Evolutionary conservation across 2,329 filamentous ascomycete species (phyloP).

Genomic region (Alternaria sp.): DNA sequence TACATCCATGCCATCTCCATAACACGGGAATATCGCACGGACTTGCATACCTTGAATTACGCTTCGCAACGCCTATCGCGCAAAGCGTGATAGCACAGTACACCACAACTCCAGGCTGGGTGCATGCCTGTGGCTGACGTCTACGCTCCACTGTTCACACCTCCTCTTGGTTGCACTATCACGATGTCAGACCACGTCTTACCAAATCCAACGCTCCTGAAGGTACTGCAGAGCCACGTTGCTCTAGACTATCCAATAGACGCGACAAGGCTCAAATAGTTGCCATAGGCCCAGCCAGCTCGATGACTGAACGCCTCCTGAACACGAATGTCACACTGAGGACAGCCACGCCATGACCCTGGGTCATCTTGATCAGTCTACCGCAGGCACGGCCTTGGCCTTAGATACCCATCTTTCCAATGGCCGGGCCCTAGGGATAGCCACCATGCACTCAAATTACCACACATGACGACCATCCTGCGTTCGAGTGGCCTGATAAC

Average conservation of each 20-base stretch:
- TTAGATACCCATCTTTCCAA: background rate
- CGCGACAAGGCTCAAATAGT: background rate
- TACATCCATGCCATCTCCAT: conserved; percentile 1
- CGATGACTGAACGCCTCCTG: background rate
- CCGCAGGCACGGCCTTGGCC: background rate
- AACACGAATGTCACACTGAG: conserved; percentile 1
- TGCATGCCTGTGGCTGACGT: background rate
- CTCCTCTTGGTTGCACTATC: background rate
- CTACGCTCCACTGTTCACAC: background rate
- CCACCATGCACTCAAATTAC: background rate
- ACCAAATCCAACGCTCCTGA: background rate
- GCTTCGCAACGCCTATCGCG: background rate
- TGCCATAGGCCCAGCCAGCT: background rate
- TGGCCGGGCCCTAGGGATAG: background rate
- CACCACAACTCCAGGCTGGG: background rate
- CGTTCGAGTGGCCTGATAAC: background rate
- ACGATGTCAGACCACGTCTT: background rate
- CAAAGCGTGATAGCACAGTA: background rate
- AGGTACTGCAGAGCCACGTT: conserved; percentile 8
- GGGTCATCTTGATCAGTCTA: background rate
- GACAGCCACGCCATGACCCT: background rate
- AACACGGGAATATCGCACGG: conserved; percentile 2
- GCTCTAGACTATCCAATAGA: background rate
- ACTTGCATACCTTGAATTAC: conserved; percentile 1
- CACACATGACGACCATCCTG: background rate